Conservation (phyloP, 83 land plant species). For the Picea mariana region DNA sequence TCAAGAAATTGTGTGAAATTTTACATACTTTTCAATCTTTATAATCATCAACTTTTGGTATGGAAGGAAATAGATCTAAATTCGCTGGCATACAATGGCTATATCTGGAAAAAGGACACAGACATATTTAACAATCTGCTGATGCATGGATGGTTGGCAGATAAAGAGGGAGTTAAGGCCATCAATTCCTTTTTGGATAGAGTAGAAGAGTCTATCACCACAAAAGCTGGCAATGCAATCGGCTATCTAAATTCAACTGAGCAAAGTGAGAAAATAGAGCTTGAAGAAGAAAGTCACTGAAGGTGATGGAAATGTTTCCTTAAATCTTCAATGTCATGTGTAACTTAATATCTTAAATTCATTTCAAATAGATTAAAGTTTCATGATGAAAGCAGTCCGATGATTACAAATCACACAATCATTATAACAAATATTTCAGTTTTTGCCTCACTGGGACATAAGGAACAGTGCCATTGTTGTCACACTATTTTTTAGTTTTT, state of each 20-base stretch:
- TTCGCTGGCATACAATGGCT: not conserved
- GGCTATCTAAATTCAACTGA: not conserved
- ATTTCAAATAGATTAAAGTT: not conserved
- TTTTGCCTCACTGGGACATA: not conserved
- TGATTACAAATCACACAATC: not conserved
- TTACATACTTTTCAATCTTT: not conserved
- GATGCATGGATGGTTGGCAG: not conserved
- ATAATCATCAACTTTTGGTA: not conserved
- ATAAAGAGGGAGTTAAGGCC: conserved; percentile 3
- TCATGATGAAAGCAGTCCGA: too few relatives aligned
- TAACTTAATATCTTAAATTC: not conserved
- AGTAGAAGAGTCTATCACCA: conserved; percentile 6
- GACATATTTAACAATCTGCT: not conserved
- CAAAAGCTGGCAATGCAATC: conserved; percentile 1
- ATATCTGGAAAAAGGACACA: not conserved
- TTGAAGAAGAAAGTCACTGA: not conserved
- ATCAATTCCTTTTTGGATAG: conserved; percentile 11
- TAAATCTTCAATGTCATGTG: not conserved
- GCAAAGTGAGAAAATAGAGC: not conserved
- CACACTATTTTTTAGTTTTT: not conserved
- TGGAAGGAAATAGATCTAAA: not conserved
- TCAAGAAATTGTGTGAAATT: not conserved
- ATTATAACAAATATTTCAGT: not conserved
- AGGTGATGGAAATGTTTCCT: not conserved
- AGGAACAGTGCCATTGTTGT: not conserved